phyloP scores from a whole-genome alignment of 768 basidiomycete species.

The Leccinum boreale region DNA sequence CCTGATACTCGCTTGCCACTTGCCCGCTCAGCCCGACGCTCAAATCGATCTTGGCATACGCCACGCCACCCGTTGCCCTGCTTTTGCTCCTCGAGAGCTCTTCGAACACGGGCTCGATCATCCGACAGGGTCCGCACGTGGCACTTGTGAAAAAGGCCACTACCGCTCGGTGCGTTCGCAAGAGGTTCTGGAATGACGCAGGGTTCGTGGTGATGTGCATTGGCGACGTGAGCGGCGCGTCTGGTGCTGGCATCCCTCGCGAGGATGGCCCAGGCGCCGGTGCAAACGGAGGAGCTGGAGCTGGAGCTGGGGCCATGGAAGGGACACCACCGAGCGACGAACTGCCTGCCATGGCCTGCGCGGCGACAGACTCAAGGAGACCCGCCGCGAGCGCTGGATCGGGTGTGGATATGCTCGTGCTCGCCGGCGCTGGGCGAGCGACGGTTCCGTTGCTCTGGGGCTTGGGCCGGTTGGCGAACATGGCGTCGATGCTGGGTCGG shows the following conservation, averaged over 20 bases:
- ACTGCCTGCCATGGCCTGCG: slow-evolving; percentile 41
- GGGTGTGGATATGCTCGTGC: slow-evolving; percentile 27
- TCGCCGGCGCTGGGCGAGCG: slow-evolving; percentile 24
- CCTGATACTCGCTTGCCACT: slow-evolving; percentile 60
- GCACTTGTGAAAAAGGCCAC: slow-evolving; percentile 81
- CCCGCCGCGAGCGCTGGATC: slow-evolving; percentile 50
- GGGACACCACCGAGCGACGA: neutral
- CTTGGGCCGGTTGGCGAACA: slow-evolving; percentile 57
- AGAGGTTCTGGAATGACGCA: slow-evolving; percentile 63
- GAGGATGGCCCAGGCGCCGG: slow-evolving; percentile 17
- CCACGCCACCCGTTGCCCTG: slow-evolving; percentile 46
- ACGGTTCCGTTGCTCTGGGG: slow-evolving; percentile 29
- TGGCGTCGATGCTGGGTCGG: slow-evolving; percentile 86
- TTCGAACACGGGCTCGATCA: slow-evolving; percentile 84
- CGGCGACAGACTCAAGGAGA: slow-evolving; percentile 54
- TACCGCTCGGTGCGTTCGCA: slow-evolving; percentile 65
- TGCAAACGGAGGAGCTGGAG: slow-evolving; percentile 9
- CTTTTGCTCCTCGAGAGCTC: slow-evolving; percentile 66
- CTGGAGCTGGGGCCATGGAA: neutral
- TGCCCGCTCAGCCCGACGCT: slow-evolving; percentile 59
- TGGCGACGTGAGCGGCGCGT: slow-evolving; percentile 52
- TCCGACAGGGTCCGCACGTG: slow-evolving; percentile 73
- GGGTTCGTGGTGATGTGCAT: slow-evolving; percentile 74
- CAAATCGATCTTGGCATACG: slow-evolving; percentile 84
- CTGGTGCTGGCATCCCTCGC: slow-evolving; percentile 30